A percentile compares a stretch with the other conserved stretches of the same genome.
phyloP scores from a whole-genome alignment of 805 yeast species.

The Pichia cabralensis region DNA sequence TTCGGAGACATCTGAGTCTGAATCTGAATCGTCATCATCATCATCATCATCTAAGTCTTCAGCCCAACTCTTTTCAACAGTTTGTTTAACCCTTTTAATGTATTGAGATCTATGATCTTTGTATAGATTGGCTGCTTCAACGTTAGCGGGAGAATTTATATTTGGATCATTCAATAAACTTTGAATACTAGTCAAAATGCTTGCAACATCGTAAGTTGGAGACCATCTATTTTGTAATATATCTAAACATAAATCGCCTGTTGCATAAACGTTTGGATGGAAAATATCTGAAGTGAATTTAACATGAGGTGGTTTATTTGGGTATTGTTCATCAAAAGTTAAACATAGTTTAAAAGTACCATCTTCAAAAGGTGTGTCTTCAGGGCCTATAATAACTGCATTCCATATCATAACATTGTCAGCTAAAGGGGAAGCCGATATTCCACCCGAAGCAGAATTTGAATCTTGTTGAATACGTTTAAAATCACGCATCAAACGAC shows the following conservation, averaged over 20 bases:
- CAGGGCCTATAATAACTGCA: conserved; percentile 95
- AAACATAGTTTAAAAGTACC: conserved; percentile 84
- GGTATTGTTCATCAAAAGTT: conserved; percentile 94
- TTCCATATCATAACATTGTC: conserved; percentile 98
- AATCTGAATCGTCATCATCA: conserved; percentile 32
- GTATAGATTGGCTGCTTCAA: conserved; percentile 92
- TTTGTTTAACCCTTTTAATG: conserved; percentile 81
- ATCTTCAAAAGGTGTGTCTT: conserved; percentile 96
- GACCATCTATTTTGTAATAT: conserved; percentile 97
- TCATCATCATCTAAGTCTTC: conserved; percentile 62
- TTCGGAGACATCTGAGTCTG: no score
- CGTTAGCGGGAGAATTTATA: conserved; percentile 94
- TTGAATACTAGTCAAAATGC: conserved; percentile 88
- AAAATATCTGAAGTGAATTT: conserved; percentile 91
- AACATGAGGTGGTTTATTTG: conserved; percentile 92
- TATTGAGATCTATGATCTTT: conserved; percentile 93
- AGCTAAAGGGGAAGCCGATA: conserved; percentile 92
- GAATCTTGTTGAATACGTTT: conserved; percentile 98
- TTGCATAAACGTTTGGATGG: conserved; percentile 94
- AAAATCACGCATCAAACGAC: conserved; percentile 97
- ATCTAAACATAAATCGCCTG: conserved; percentile 92
- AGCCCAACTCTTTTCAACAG: conserved; percentile 91
- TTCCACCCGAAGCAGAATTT: conserved; percentile 65
- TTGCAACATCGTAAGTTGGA: conserved; percentile 95
- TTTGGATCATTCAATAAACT: conserved; percentile 91